These are phyloP conservation scores for Globisporangium okanoganense DNA, from an alignment of 352 stramenopile genomes.

Conservation along the genomic window DNA sequence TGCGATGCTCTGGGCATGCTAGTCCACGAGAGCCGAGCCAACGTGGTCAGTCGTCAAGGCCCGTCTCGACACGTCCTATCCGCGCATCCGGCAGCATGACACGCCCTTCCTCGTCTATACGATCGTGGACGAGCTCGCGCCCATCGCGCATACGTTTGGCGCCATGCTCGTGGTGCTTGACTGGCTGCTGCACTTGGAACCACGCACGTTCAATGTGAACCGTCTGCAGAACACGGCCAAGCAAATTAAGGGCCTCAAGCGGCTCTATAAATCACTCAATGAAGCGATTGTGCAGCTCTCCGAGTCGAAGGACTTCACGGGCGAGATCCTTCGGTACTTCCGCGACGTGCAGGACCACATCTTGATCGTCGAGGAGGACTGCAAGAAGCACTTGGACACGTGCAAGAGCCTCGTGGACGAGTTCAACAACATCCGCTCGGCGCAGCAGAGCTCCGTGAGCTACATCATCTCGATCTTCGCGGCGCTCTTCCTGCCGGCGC, in stretches of 20 bases:
- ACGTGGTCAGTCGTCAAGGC: slow-evolving; percentile 60
- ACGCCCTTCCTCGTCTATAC: slow-evolving; percentile 70
- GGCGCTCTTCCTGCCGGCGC: slow-evolving; percentile 76
- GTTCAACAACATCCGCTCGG: slow-evolving; percentile 56
- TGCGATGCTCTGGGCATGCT: too few species aligned
- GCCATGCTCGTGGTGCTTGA: slow-evolving; percentile 73
- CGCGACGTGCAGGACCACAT: slow-evolving; percentile 85
- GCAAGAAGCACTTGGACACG: slow-evolving; percentile 71
- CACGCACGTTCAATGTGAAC: slow-evolving; percentile 52
- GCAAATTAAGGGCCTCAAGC: slow-evolving; percentile 70
- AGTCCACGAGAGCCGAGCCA: too few species aligned
- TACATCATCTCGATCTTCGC: slow-evolving; percentile 81
- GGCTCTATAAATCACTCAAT: slow-evolving; percentile 66
- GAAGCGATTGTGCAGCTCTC: slow-evolving; percentile 69
- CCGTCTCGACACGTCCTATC: slow-evolving; percentile 73
- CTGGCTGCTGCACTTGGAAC: slow-evolving; percentile 49
- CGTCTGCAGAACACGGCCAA: slow-evolving; percentile 56
- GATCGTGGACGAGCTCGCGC: slow-evolving; percentile 79
- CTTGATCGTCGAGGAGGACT: slow-evolving; percentile 74
- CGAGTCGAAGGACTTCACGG: slow-evolving; percentile 66
- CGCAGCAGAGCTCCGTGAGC: slow-evolving; percentile 71
- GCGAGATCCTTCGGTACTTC: slow-evolving; percentile 75
- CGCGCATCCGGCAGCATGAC: slow-evolving; percentile 75
- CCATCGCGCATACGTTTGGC: slow-evolving; percentile 70
- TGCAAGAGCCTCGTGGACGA: slow-evolving; percentile 67